Evolutionary conservation across 1,284 basidiomycete species (phyloP), one percentile per base, ranked within the genome.

Genomic region (Sanghuangporus baumii): DNA sequence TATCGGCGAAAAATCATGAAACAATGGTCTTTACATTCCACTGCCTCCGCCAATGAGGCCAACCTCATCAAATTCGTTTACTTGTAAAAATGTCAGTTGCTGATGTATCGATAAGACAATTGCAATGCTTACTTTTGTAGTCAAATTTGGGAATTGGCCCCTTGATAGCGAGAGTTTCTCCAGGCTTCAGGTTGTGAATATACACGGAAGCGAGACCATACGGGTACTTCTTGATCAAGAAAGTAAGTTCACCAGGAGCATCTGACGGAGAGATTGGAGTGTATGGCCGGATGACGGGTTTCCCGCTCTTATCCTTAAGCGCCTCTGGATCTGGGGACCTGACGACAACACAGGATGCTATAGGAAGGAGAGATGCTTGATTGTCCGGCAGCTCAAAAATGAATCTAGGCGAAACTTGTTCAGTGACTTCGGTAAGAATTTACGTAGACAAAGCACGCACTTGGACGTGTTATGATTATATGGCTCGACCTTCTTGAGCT

Each of bases 401-500:
- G 76, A 94, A 96, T 71, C 85, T 89, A 26, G 11, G 14, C 31
- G 43, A 34, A 66, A 1, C 57, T 50, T 47, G 14, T 16, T n/a
- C 56, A 64, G 43, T n/a, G 9, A 36, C 18, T 36, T 40, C 40
- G 40, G 64, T 12, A 20, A 51, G 14, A 57, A 61, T 59, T 31
- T 55, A 46, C 40, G 40, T 47, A 48, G 26, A 40, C 37, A 46
- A 60, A 52, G 37, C 47, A 73, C 79, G 65, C 67, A 89, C 81
- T 83, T 83, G 40, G 90, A 79, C 5, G 92, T 88, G 77, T 96
- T 94, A 81, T 96, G 90, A 82, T 96, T 99, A 82, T 98, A 98
- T 1, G 88, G 87, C 68, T 88, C 82, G 69, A 98, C 79, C 72
- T 88, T 85, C 76, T 91, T 91, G 70, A 98, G 83, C 71, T 86